Percentiles rank a stretch among this genome's conserved stretches.
Evolutionary conservation across 495 filamentous ascomycete species (phyloP).

Genomic region (Talaromyces wortmannii): DNA sequence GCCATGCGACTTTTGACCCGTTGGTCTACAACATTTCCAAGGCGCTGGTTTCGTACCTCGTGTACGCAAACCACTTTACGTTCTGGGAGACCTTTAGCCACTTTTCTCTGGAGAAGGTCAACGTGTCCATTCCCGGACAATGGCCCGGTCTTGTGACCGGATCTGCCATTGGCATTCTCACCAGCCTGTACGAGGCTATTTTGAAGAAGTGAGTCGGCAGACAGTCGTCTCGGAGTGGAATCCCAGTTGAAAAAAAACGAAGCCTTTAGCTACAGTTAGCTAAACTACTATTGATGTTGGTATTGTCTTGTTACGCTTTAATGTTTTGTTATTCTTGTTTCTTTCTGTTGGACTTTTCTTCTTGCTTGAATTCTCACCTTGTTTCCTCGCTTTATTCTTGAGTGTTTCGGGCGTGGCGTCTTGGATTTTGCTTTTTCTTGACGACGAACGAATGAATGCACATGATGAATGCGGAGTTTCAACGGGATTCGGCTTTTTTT

Average conservation of each 20-base stretch:
- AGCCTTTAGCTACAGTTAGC: no score
- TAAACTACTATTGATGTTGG: no score
- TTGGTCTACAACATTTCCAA: slow-evolving; percentile 84
- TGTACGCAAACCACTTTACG: slow-evolving; percentile 64
- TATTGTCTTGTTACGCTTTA: no score
- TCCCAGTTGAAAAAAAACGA: no score
- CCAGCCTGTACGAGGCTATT: slow-evolving; percentile 77
- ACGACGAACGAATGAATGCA: neutral
- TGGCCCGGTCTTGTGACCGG: slow-evolving; percentile 66
- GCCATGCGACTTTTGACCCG: slow-evolving; percentile 64
- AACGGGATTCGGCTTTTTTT: neutral
- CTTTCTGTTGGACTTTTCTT: neutral
- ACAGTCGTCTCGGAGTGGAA: neutral
- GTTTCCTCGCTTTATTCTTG: slow-evolving; percentile 4
- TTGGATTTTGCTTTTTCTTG: neutral
- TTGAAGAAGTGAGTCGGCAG: slow-evolving; percentile 52
- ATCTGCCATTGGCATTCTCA: slow-evolving; percentile 59
- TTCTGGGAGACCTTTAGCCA: slow-evolving; percentile 56
- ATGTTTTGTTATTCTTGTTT: neutral
- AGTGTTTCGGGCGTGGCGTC: neutral
- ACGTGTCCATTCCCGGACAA: slow-evolving; percentile 61
- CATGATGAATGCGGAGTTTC: slow-evolving; percentile 3
- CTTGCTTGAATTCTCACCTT: neutral
- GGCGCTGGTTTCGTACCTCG: slow-evolving; percentile 68
- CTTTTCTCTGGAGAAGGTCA: slow-evolving; percentile 53